Percentiles rank a stretch among this genome's conserved stretches.
Conservation (phyloP, 164 flowering plant species). For the Buxus sempervirens region DNA sequence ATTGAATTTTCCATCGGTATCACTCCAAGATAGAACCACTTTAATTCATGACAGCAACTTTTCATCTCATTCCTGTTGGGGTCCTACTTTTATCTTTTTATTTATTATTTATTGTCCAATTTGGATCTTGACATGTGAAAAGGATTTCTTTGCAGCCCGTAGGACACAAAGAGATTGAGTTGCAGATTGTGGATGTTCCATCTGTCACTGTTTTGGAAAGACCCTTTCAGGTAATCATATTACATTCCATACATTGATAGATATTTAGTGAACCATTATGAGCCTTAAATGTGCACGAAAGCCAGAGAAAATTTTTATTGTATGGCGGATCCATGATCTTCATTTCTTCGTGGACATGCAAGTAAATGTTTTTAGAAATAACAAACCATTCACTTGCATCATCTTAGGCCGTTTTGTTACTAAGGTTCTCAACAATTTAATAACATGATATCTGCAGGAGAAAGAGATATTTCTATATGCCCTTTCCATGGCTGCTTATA, state of each 20-base stretch:
- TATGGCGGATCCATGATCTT: not conserved
- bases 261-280: not conserved
- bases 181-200: constrained; percentile 70
- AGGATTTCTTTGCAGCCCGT: constrained; percentile 59
- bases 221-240: constrained; percentile 67
- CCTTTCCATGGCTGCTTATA: not conserved
- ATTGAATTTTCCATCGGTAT: not conserved
- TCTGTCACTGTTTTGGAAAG: constrained; percentile 47
- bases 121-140: not conserved
- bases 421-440: too few relatives aligned
- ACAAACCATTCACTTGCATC: not conserved
- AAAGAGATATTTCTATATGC: not conserved
- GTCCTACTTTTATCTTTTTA: not conserved
- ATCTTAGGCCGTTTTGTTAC: not conserved
- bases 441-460: not conserved
- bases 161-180: constrained; percentile 67
- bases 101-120: not conserved
- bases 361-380: not conserved
- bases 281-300: not conserved
- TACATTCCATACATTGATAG: constrained; percentile 2
- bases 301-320: not conserved
- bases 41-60: not conserved
- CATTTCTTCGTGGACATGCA: not conserved
- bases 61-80: not conserved
- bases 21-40: not conserved